phyloP scores from a whole-genome alignment of 2,329 filamentous ascomycete species.

The Paraphaeosphaeria sporulosa region DNA sequence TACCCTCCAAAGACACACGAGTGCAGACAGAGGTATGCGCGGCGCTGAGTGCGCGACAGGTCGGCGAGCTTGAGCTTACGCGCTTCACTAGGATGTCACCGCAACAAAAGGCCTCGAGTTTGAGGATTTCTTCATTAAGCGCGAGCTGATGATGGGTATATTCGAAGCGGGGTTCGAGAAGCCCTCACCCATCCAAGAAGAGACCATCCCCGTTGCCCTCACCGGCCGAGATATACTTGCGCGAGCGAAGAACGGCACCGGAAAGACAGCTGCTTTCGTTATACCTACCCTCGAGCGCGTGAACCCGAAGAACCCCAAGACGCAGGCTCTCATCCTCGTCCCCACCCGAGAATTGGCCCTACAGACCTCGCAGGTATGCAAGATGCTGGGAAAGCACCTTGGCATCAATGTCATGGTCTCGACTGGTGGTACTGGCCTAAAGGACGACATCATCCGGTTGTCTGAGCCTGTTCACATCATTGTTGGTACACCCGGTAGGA shows the following conservation, averaged over 20 bases:
- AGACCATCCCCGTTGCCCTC: conserved; percentile 94
- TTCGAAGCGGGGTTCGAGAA: conserved; percentile 99
- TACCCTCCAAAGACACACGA: conserved; percentile 77
- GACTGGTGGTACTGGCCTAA: conserved; percentile 91
- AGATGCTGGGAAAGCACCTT: conserved; percentile 95
- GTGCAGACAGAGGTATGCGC: conserved; percentile 77
- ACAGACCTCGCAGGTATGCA: conserved; percentile 99
- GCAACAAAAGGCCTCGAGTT: conserved; percentile 98
- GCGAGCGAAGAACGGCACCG: conserved; percentile 97
- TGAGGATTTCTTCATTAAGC: conserved; percentile 94
- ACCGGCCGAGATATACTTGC: conserved; percentile 95
- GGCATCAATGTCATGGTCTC: conserved; percentile 99
- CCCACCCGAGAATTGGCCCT: conserved; percentile 96
- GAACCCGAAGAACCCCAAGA: conserved; percentile 95
- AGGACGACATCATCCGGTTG: conserved; percentile 95
- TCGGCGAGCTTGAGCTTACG: conserved; percentile 17
- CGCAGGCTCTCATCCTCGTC: conserved; percentile 94
- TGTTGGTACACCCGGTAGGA: conserved; percentile 94
- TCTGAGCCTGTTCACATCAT: conserved; percentile 96
- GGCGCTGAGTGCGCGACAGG: background rate
- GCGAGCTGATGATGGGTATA: conserved; percentile 97
- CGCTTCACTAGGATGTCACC: conserved; percentile 81
- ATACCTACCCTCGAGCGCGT: conserved; percentile 95
- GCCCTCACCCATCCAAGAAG: conserved; percentile 98
- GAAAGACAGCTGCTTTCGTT: conserved; percentile 97